A percentile compares a stretch with the other conserved stretches of the same genome.
These are phyloP conservation scores for Candida xiaguanensis DNA, from an alignment of 805 yeast genomes.

Conservation along the genomic window DNA sequence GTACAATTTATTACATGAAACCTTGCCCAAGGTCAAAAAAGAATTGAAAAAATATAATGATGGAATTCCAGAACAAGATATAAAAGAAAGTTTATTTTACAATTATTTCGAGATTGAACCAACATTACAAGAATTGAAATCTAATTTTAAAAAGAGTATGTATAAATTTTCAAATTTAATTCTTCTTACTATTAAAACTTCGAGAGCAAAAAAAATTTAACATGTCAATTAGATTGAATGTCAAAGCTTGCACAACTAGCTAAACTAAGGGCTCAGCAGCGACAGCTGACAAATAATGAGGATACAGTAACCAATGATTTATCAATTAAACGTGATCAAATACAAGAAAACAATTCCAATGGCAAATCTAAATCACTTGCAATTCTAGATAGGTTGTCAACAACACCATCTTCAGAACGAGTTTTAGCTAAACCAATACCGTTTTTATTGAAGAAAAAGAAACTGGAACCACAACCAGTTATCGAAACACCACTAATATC, in stretches of 20 bases:
- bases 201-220: constrained; percentile 1
- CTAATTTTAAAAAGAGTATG: constrained; percentile 44
- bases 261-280: constrained; percentile 15
- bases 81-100: constrained; percentile 58
- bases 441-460: background rate
- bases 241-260: constrained; percentile 26
- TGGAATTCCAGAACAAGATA: constrained; percentile 43
- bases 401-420: constrained; percentile 3
- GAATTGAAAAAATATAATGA: constrained; percentile 38
- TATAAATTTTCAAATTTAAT: constrained; percentile 19
- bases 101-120: constrained; percentile 55
- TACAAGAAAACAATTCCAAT: too few relatives aligned
- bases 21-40: constrained; percentile 42
- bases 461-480: background rate
- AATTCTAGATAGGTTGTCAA: constrained; percentile 15
- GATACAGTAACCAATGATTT: constrained; percentile 31
- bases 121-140: constrained; percentile 46
- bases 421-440: constrained; percentile 1
- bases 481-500: background rate
- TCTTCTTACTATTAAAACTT: constrained; percentile 1
- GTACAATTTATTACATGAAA: constrained; percentile 38
- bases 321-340: too few relatives aligned
- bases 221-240: constrained; percentile 3
- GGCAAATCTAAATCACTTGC: constrained; percentile 14
- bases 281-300: constrained; percentile 1